Evolutionary conservation across 2,329 filamentous ascomycete species (phyloP).

Genomic region (Dothideomycetes sp.): DNA sequence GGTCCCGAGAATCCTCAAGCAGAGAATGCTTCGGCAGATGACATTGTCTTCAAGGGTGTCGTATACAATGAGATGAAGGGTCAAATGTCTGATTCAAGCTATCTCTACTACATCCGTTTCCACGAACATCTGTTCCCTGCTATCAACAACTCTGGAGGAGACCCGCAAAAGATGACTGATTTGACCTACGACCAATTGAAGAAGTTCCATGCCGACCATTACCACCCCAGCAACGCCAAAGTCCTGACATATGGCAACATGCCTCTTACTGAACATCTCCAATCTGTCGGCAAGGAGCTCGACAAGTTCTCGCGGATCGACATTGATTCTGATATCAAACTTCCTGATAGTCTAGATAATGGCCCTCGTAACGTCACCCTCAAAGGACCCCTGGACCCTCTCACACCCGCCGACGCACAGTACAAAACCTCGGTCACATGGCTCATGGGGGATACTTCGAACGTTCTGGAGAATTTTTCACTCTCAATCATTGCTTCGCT

Average conservation of each 20-base stretch:
- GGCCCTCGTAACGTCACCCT: constrained; percentile 63
- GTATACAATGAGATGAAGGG: constrained; percentile 99
- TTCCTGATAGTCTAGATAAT: constrained; percentile 59
- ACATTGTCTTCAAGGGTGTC: constrained; percentile 89
- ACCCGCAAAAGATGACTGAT: constrained; percentile 92
- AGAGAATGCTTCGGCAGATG: constrained; percentile 45
- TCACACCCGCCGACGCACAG: constrained; percentile 78
- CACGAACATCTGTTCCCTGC: constrained; percentile 90
- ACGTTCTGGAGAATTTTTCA: constrained; percentile 83
- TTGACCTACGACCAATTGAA: constrained; percentile 84
- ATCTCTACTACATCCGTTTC: constrained; percentile 91
- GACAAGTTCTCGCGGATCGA: constrained; percentile 61
- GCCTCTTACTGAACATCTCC: constrained; percentile 70
- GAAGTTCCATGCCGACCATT: constrained; percentile 83
- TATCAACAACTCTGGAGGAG: constrained; percentile 93
- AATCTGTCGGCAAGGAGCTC: constrained; percentile 67
- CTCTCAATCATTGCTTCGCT: constrained; percentile 73
- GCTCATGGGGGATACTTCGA: constrained; percentile 73
- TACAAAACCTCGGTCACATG: constrained; percentile 91
- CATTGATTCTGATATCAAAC: constrained; percentile 63
- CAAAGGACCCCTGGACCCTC: constrained; percentile 72
- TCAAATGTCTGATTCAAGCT: constrained; percentile 94
- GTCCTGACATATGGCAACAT: constrained; percentile 93
- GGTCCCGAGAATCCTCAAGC: constrained; percentile 73
- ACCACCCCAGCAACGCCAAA: constrained; percentile 96